A percentile compares a stretch with the other conserved stretches of the same genome.
Evolutionary conservation across 768 basidiomycete species (phyloP).

Genomic region (Galerina sulciceps): DNA sequence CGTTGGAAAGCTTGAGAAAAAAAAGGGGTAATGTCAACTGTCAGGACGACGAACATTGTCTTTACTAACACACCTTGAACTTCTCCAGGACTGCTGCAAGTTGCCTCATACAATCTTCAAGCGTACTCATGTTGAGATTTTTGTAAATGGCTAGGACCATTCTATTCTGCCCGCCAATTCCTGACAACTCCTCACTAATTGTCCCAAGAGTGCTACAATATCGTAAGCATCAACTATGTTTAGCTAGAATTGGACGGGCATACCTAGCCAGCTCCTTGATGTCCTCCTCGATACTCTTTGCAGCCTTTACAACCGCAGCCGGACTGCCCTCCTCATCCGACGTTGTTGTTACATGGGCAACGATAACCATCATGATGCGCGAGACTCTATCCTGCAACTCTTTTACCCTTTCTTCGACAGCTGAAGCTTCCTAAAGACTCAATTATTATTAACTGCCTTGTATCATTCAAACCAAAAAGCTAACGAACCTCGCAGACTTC

Average conservation of each 20-base stretch:
- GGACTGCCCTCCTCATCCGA: background rate
- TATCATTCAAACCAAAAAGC: background rate
- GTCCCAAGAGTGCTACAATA: constrained; percentile 10
- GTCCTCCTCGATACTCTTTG: background rate
- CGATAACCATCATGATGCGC: background rate
- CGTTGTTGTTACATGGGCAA: background rate
- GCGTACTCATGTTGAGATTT: constrained; percentile 15
- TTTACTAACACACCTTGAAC: background rate
- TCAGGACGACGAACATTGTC: background rate
- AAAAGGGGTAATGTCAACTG: background rate
- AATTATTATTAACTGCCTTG: background rate
- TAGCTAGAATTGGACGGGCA: background rate
- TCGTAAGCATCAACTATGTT: background rate
- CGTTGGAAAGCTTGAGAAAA: background rate
- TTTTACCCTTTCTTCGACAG: constrained; percentile 13
- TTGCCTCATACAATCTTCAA: constrained; percentile 15
- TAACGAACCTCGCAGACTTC: constrained; percentile 14
- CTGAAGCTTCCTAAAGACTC: constrained; percentile 3
- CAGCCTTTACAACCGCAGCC: background rate
- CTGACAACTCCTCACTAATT: constrained; percentile 12
- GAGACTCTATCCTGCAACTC: constrained; percentile 13
- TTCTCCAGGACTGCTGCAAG: constrained; percentile 8
- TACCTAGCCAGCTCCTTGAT: background rate
- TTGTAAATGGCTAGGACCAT: constrained; percentile 11
- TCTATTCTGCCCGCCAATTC: constrained; percentile 15